phyloP scores from a whole-genome alignment of 148 eudicot species.

The Arbutus unedo region DNA sequence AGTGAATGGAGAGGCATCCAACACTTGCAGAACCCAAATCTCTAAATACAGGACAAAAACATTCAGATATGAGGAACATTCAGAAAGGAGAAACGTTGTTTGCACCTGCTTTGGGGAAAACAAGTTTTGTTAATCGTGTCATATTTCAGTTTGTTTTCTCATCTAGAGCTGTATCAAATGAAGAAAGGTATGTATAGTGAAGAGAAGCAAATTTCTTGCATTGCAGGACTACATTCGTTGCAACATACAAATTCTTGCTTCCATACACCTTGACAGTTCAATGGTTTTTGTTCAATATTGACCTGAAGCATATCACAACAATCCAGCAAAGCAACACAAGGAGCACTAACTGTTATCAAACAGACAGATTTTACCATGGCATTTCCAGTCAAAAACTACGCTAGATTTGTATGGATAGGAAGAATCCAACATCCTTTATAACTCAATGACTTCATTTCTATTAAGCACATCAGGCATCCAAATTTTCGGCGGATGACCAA shows the following conservation, averaged over 20 bases:
- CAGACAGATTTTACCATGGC: not conserved
- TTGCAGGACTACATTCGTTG: not conserved
- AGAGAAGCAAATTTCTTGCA: not conserved
- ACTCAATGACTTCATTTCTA: not conserved
- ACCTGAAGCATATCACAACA: not conserved
- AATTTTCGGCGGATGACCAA: not conserved
- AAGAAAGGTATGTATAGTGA: not conserved
- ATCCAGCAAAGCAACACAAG: not conserved
- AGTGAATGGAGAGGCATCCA: conserved; percentile 63
- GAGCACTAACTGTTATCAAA: not conserved
- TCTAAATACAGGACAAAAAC: conserved; percentile 16
- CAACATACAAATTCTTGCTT: not conserved
- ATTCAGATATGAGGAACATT: not conserved
- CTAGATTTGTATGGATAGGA: conserved; percentile 14
- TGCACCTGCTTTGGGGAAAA: not conserved
- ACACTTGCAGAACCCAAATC: conserved; percentile 64
- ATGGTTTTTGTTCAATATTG: not conserved
- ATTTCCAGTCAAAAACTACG: not conserved
- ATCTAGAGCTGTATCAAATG: not conserved
- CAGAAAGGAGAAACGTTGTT: not conserved
- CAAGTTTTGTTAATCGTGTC: not conserved
- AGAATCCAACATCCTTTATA: conserved; percentile 9
- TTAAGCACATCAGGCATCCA: not conserved
- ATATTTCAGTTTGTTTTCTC: not conserved
- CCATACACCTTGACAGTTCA: not conserved